Conservation (phyloP, 2,329 filamentous ascomycete genomes). For the Paraphaeosphaeria sporulosa region DNA sequence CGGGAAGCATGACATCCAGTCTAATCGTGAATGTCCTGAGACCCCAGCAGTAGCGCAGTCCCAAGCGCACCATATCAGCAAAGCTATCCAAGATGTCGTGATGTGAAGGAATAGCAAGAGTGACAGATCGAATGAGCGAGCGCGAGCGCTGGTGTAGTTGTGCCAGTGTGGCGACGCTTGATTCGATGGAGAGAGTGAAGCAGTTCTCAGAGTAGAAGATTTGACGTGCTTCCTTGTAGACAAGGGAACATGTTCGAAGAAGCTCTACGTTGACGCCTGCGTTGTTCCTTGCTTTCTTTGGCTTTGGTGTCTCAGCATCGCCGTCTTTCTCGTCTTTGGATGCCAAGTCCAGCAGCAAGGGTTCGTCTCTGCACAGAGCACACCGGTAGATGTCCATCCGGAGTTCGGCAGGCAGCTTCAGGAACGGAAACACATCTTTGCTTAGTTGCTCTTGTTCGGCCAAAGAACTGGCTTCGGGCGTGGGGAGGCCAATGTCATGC, state of each 20-base stretch:
- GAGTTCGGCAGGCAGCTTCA: conserved; percentile 57
- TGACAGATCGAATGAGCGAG: conserved; percentile 53
- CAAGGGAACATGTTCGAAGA: conserved; percentile 49
- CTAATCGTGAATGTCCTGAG: conserved; percentile 52
- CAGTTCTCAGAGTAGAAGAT: conserved; percentile 43
- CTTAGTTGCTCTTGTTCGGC: conserved; percentile 25
- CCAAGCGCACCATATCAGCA: conserved; percentile 55
- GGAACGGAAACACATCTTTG: conserved; percentile 45
- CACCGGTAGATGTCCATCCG: conserved; percentile 55
- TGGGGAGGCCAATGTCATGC: conserved; percentile 22
- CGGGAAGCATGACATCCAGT: conserved; percentile 43
- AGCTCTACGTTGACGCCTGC: conserved; percentile 32
- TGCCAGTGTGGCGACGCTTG: conserved; percentile 48
- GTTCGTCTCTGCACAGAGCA: conserved; percentile 38
- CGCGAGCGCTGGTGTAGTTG: conserved; percentile 53
- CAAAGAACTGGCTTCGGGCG: conserved; percentile 30
- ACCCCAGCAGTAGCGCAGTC: conserved; percentile 56
- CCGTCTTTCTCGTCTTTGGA: conserved; percentile 22
- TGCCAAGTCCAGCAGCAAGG: conserved; percentile 40
- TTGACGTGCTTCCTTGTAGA: conserved; percentile 45
- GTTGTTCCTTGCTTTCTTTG: not conserved
- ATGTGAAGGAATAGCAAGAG: conserved; percentile 54
- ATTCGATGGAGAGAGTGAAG: conserved; percentile 48
- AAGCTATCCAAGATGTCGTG: conserved; percentile 58
- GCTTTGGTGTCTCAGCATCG: not conserved